phyloP scores from a whole-genome alignment of 192 early-diverging fungal genomes.

The Backusella sp. region DNA sequence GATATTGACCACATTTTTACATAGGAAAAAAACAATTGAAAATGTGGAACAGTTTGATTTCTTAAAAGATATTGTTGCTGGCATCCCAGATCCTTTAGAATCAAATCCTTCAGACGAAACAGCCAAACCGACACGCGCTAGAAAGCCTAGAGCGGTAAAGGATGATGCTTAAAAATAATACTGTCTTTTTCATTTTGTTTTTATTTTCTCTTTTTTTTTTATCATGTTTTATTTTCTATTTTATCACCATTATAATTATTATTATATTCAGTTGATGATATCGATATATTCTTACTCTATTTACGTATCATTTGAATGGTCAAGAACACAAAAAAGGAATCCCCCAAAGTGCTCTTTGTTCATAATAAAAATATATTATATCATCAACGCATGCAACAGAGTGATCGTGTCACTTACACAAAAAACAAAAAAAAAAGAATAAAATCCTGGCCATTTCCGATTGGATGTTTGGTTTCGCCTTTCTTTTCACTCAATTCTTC shows the following conservation, averaged over 20 bases:
- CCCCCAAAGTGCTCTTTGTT: background rate
- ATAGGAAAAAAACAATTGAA: slow-evolving; percentile 77
- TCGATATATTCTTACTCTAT: background rate
- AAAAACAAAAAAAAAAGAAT: background rate
- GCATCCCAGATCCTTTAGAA: slow-evolving; percentile 70
- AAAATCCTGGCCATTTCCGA: background rate
- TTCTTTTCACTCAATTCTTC: background rate
- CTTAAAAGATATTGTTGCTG: slow-evolving; percentile 81
- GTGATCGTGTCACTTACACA: background rate
- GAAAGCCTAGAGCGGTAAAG: slow-evolving; percentile 10
- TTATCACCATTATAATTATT: background rate
- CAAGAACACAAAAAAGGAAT: background rate
- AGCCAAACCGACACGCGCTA: background rate
- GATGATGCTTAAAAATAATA: background rate
- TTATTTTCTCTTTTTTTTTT: no score
- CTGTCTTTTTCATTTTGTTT: background rate
- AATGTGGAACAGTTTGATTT: slow-evolving; percentile 93
- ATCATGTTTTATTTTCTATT: background rate
- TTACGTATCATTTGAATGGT: background rate
- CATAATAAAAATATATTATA: background rate
- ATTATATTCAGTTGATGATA: background rate
- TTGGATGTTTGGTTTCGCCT: background rate
- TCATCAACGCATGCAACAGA: background rate
- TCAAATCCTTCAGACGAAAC: slow-evolving; percentile 5
- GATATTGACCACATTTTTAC: slow-evolving; percentile 1